Percentiles rank a stretch among this genome's conserved stretches.
Conservation (phyloP, 2,329 filamentous ascomycete species). For the Ceratocystis cubensis region DNA sequence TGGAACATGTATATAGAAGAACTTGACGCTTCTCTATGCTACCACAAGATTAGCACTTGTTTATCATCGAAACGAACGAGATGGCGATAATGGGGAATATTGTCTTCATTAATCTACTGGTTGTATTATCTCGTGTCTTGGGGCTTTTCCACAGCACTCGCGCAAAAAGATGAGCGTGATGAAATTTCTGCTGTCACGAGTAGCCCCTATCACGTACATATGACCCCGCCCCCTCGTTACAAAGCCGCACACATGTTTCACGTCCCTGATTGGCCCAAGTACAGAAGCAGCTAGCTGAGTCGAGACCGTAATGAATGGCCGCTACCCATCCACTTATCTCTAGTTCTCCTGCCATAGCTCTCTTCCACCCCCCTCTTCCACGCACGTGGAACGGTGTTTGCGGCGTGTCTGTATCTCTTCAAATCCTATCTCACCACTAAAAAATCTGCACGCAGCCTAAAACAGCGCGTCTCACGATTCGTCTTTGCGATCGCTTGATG, state of each 20-base stretch:
- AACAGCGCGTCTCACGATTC: not conserved
- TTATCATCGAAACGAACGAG: not conserved
- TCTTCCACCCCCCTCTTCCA: not conserved
- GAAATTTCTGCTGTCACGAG: not conserved
- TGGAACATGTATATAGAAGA: not conserved
- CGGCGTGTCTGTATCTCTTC: not conserved
- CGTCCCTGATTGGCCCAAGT: not conserved
- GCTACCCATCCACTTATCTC: not conserved
- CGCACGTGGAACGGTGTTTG: not conserved
- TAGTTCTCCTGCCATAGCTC: not conserved
- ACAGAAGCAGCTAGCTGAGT: not conserved
- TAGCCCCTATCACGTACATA: not conserved
- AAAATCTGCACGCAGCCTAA: not conserved
- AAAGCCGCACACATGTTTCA: not conserved
- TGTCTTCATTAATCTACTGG: not conserved
- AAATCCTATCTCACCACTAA: not conserved
- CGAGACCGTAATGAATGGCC: not conserved
- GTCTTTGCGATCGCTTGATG: not conserved
- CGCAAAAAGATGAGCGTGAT: not conserved
- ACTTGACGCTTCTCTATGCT: not conserved
- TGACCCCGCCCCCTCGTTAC: slow-evolving; percentile 1
- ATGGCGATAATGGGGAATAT: not conserved
- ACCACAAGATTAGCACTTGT: not conserved
- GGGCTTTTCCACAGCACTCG: not conserved
- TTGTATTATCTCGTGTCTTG: not conserved